These are phyloP conservation scores for Tricharina praecox DNA, from an alignment of 495 filamentous ascomycete genomes.

Conservation along the genomic window DNA sequence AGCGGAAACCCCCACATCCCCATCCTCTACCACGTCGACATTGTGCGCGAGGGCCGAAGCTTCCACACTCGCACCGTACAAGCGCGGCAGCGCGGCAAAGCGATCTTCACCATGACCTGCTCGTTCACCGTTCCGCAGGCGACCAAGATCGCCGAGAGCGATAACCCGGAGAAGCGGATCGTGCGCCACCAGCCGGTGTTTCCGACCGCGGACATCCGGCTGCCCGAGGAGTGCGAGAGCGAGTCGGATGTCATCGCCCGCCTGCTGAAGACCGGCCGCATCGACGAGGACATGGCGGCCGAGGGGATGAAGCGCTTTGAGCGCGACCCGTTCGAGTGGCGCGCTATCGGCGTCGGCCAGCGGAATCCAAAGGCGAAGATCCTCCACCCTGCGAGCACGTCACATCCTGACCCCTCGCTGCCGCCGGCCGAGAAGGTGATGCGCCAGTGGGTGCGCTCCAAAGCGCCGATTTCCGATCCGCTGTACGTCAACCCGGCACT, in stretches of 20 bases:
- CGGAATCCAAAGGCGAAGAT: slow-evolving; percentile 27
- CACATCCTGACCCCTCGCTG: slow-evolving; percentile 21
- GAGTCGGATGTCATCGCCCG: slow-evolving; percentile 17
- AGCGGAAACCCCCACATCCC: slow-evolving; percentile 70
- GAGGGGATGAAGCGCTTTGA: not conserved
- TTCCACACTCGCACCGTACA: slow-evolving; percentile 93
- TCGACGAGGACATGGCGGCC: slow-evolving; percentile 6
- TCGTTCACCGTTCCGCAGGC: slow-evolving; percentile 49
- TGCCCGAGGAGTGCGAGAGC: slow-evolving; percentile 15
- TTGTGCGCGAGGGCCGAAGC: slow-evolving; percentile 73
- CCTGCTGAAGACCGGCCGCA: slow-evolving; percentile 8
- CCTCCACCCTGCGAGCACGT: too few relatives aligned
- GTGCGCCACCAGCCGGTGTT: slow-evolving; percentile 39
- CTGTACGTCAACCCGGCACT: slow-evolving; percentile 71
- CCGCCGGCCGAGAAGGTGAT: slow-evolving; percentile 43
- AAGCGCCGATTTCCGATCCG: slow-evolving; percentile 51
- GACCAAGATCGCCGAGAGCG: slow-evolving; percentile 44
- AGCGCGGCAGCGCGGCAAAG: slow-evolving; percentile 69
- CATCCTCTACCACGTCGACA: slow-evolving; percentile 83
- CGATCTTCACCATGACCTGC: slow-evolving; percentile 88
- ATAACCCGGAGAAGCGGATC: slow-evolving; percentile 28
- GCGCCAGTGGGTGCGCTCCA: slow-evolving; percentile 62
- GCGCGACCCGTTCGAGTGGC: slow-evolving; percentile 42
- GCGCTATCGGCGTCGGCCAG: slow-evolving; percentile 33
- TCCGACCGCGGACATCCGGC: slow-evolving; percentile 31